phyloP scores from a whole-genome alignment of 1,139 yeast genomes.

The Petasospora rhodanensis region DNA sequence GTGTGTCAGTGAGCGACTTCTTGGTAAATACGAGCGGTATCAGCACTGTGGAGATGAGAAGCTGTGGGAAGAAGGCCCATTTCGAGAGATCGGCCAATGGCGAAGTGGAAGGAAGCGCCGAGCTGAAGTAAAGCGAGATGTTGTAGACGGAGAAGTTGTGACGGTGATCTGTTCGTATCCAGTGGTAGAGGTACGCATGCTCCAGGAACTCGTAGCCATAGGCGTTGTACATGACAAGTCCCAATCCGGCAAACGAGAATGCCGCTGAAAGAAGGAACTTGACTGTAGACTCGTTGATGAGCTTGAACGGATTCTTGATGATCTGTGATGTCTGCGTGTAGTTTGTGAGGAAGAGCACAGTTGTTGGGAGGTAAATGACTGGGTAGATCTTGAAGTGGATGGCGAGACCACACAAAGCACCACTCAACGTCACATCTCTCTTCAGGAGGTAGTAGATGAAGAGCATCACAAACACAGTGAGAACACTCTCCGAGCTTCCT shows the following conservation, averaged over 20 bases:
- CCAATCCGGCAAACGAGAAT: slow-evolving; percentile 41
- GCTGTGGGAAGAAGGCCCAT: slow-evolving; percentile 80
- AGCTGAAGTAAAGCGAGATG: slow-evolving; percentile 62
- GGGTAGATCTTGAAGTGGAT: slow-evolving; percentile 93
- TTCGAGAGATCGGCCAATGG: slow-evolving; percentile 34
- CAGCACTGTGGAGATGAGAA: slow-evolving; percentile 51
- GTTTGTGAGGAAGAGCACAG: slow-evolving; percentile 16
- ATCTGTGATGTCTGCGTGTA: not conserved
- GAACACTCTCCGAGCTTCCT: slow-evolving; percentile 88
- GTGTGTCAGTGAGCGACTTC: slow-evolving; percentile 51
- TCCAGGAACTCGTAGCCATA: slow-evolving; percentile 77
- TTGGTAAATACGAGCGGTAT: slow-evolving; percentile 59
- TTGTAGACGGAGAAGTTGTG: slow-evolving; percentile 93
- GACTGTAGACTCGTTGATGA: slow-evolving; percentile 34
- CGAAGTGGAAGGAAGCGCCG: slow-evolving; percentile 33
- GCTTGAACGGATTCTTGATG: slow-evolving; percentile 6
- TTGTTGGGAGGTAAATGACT: slow-evolving; percentile 51
- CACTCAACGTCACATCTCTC: slow-evolving; percentile 43
- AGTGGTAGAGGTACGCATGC: slow-evolving; percentile 79
- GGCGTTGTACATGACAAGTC: slow-evolving; percentile 53
- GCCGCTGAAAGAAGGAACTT: slow-evolving; percentile 38
- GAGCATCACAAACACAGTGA: slow-evolving; percentile 71
- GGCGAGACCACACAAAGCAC: slow-evolving; percentile 66
- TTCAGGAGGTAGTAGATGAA: slow-evolving; percentile 44
- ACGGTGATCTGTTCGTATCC: slow-evolving; percentile 82